Conservation (phyloP, 2,329 filamentous ascomycete species). For the Microcyclosporella mali region DNA sequence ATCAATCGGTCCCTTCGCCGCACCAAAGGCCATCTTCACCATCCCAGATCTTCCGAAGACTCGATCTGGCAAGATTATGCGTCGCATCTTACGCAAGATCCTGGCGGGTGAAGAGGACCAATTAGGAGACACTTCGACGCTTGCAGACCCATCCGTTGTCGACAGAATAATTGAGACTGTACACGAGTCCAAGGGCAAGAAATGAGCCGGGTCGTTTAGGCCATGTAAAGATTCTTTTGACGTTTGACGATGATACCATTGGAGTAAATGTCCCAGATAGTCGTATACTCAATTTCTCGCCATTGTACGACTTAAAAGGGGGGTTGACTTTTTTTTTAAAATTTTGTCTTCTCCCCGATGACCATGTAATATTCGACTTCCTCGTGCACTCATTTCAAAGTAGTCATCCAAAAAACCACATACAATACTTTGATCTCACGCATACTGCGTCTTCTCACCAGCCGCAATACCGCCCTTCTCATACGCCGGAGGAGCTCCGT, state of each 20-base stretch:
- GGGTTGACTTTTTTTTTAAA: too few species aligned
- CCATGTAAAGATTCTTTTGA: too few species aligned
- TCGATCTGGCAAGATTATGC: slow-evolving; percentile 97
- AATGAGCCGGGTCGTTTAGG: slow-evolving; percentile 23
- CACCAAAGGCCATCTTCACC: slow-evolving; percentile 86
- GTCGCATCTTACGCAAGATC: slow-evolving; percentile 94
- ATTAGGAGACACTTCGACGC: slow-evolving; percentile 86
- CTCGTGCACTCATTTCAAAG: too few species aligned
- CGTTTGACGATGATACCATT: too few species aligned
- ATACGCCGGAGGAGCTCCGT: background rate
- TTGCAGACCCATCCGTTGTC: slow-evolving; percentile 85
- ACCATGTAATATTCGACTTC: too few species aligned
- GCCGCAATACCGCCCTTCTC: background rate
- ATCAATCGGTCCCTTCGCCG: slow-evolving; percentile 94
- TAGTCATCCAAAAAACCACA: too few species aligned
- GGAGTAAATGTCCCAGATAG: too few species aligned
- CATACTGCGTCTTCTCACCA: background rate
- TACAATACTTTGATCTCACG: background rate
- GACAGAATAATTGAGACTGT: slow-evolving; percentile 82
- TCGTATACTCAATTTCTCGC: too few species aligned
- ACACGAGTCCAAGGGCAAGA: slow-evolving; percentile 50
- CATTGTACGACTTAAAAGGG: too few species aligned
- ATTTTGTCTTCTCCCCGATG: too few species aligned
- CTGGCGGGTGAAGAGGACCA: slow-evolving; percentile 95
- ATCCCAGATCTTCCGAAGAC: slow-evolving; percentile 96